Conservation (phyloP, 768 basidiomycete genomes). For the Coprinopsis marcescibilis region DNA sequence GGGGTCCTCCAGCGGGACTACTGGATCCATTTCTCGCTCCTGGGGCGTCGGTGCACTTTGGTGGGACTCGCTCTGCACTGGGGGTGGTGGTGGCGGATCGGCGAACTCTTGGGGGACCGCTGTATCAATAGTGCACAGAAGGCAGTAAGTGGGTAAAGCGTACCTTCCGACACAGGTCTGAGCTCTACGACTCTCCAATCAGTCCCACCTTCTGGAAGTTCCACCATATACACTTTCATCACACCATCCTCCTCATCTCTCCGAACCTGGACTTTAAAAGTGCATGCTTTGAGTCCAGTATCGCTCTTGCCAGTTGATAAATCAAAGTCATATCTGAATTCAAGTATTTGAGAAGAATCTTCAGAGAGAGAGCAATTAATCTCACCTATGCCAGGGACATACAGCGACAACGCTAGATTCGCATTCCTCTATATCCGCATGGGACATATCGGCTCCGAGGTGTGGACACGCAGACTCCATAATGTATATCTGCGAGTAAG, state of each 20-base stretch:
- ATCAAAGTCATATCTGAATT: constrained; percentile 63
- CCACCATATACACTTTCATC: constrained; percentile 54
- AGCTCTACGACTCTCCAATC: constrained; percentile 64
- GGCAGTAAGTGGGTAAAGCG: too few relatives aligned
- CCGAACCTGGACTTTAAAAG: constrained; percentile 53
- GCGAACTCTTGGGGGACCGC: constrained; percentile 66
- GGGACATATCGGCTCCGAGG: constrained; percentile 73
- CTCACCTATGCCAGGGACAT: constrained; percentile 72
- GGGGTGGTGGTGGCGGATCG: constrained; percentile 47
- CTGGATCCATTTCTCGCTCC: constrained; percentile 30
- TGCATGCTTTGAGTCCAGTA: constrained; percentile 64
- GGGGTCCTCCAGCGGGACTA: constrained; percentile 42
- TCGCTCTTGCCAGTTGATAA: constrained; percentile 65
- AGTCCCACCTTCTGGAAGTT: constrained; percentile 46
- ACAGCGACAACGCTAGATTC: constrained; percentile 57
- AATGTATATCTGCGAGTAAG: constrained; percentile 51
- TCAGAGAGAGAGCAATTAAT: not conserved
- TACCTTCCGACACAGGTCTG: constrained; percentile 70
- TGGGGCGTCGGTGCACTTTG: constrained; percentile 1
- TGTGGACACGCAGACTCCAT: constrained; percentile 83
- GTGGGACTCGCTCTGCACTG: constrained; percentile 12
- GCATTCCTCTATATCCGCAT: constrained; percentile 73
- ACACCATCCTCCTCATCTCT: constrained; percentile 28
- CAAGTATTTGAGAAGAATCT: not conserved
- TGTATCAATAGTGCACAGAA: too few relatives aligned